Base-by-base conservation (phyloP, 2,329 filamentous ascomycete genomes). In the Trematosphaeria pertusa region DNA sequence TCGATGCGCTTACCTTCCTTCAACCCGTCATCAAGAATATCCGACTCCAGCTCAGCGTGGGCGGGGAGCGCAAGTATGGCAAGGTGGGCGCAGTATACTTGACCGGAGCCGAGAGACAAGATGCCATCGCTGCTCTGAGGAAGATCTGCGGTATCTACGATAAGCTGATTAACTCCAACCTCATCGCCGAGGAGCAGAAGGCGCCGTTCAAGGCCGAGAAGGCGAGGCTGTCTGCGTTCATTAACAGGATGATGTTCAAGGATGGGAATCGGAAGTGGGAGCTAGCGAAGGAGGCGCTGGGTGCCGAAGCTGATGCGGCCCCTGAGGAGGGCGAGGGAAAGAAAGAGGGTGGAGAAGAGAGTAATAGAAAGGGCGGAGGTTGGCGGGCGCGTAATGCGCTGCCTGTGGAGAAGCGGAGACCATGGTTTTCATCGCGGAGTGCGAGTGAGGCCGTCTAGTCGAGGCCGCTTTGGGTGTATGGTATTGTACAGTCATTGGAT, bases 121-220 rank as follows among this genome's bases (percentile, higher is more conserved):
- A 70, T 32, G 62, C 61, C n/a, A 54, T 70, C 12, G 18, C 12
- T 9, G 59, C 63, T 6, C 30, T 72, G 26, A 54, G 58, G 9
- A 62, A 52, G 36, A 54, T 70, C 5, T 60, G 69, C 42, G 63
- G 47, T 18, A 46, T 71, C 1, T 67, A 63, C 26, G 68, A 72
- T 37, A 61, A 51, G 36, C 44, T 72, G n/a, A 36, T 72, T 3
- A 33, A 50, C 10, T 62, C 59, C 10, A 61, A 67, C n/a, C n/a
- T 67, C 37, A 51, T 72, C 12, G 37, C 58, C 0, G 64, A 69
- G 35, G 58, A 64, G 43, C 48, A 60, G 33, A 68, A 67, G 43
- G 20, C 37, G n/a, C 48, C 51, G 2, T 70, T 65, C 35, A 68
- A 62, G 37, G 39, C 28, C 15, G 59, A 62, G 44, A 50, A 58